These are phyloP conservation scores for Mortierella sp. DNA, from an alignment of 371 early-diverging fungal species.

Conservation along the genomic window DNA sequence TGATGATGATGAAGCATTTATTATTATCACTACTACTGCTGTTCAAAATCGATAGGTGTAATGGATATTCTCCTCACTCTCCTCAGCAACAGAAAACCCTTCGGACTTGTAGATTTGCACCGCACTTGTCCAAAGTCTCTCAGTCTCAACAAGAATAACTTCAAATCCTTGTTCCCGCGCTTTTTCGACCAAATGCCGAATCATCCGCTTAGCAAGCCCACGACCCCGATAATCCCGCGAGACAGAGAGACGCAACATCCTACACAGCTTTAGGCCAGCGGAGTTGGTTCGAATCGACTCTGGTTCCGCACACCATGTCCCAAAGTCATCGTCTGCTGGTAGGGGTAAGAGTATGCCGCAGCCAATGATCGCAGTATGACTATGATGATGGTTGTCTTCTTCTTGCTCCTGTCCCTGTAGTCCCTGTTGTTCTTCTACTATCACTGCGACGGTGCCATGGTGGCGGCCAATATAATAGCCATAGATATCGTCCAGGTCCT, in stretches of 20 bases:
- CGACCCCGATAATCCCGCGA: slow-evolving; percentile 32
- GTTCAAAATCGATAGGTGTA: slow-evolving; percentile 25
- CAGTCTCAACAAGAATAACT: slow-evolving; percentile 47
- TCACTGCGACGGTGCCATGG: slow-evolving; percentile 38
- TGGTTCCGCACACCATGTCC: slow-evolving; percentile 40
- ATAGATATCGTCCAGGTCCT: slow-evolving; percentile 45
- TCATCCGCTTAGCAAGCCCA: slow-evolving; percentile 38
- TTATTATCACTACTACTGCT: neutral
- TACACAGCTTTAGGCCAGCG: slow-evolving; percentile 21
- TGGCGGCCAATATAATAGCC: slow-evolving; percentile 38
- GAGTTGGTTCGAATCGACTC: neutral
- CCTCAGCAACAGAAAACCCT: slow-evolving; percentile 34
- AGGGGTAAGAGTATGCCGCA: slow-evolving; percentile 49
- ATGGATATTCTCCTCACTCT: slow-evolving; percentile 27
- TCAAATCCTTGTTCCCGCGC: slow-evolving; percentile 32
- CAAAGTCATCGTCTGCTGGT: slow-evolving; percentile 47
- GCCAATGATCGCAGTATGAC: slow-evolving; percentile 11
- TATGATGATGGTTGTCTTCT: neutral
- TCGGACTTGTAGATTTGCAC: slow-evolving; percentile 40
- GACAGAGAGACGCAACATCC: slow-evolving; percentile 56
- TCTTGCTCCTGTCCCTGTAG: neutral
- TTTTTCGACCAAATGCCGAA: slow-evolving; percentile 19
- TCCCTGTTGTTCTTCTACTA: slow-evolving; percentile 16
- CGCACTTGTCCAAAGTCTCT: slow-evolving; percentile 43
- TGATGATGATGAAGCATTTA: neutral